A percentile compares a stretch with the other conserved stretches of the same genome.
phyloP scores from a whole-genome alignment of 108 stramenopile species.

The Fistulifera pelliculosa region DNA sequence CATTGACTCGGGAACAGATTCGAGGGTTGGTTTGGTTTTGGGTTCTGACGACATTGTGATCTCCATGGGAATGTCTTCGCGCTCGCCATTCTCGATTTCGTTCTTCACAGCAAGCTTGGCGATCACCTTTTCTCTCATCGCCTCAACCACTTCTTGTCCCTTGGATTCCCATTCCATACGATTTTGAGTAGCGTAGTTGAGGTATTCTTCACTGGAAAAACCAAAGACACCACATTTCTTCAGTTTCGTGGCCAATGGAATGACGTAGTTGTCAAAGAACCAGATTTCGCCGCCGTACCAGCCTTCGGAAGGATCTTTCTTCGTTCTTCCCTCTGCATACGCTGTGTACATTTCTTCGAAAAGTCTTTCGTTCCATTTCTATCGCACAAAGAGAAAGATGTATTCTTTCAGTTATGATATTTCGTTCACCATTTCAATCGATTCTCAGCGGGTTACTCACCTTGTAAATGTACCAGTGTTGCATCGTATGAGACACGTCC shows the following conservation, averaged over 20 bases:
- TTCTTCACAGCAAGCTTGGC: too few relatives aligned
- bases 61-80: too few relatives aligned
- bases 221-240: constrained; percentile 33
- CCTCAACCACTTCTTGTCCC: constrained; percentile 9
- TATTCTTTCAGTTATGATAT: not conserved
- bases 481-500: constrained; percentile 41
- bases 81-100: too few relatives aligned
- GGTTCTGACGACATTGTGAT: too few relatives aligned
- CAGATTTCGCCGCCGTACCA: constrained; percentile 28
- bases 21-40: too few relatives aligned
- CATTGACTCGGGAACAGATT: too few relatives aligned
- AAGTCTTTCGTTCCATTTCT: constrained; percentile 29
- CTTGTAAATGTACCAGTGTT: constrained; percentile 30
- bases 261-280: constrained; percentile 32
- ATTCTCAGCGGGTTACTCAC: not conserved
- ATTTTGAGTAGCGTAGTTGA: constrained; percentile 25
- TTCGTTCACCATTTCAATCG: not conserved
- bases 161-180: constrained; percentile 13
- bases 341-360: constrained; percentile 23
- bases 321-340: constrained; percentile 16
- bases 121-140: constrained; percentile 1
- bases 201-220: constrained; percentile 18
- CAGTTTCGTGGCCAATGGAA: constrained; percentile 38
- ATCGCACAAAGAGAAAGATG: not conserved
- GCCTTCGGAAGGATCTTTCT: constrained; percentile 5